Evolutionary conservation across 176 grass and related monocot genomes (phyloP), one percentile per base, ranked within the genome.

Genomic region (Bolboschoenus planiculmis): DNA sequence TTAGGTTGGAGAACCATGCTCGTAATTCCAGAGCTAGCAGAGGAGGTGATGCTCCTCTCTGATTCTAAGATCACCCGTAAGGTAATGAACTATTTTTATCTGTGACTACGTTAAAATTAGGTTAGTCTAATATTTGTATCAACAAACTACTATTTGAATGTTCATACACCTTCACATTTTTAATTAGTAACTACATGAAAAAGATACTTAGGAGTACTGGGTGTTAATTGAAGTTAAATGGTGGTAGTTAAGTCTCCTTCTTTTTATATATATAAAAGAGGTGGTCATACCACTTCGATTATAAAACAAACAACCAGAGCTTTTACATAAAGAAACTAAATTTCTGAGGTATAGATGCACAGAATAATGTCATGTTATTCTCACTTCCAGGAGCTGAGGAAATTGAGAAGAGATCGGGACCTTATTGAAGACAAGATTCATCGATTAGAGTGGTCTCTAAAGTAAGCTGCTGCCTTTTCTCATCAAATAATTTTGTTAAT

Each of bases 1-100:
- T 82, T 84, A 90, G 96, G 96, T 84, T 99, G 96, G 96, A 87
- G 96, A 81, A 99, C 96, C 56, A 99, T 99, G 96, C 91, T 99
- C 42, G 88, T 99, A 82, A 94, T 99, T 88, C 96, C 96, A 76
- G 96, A 99, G 78, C 82, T 99, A 62, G 92, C 89, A 68, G 79
- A 88, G 16, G 96, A 99, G 89, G 91, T 99, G 80, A 92, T 87
- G 42, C 88, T 95, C 87, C 96, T 93, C 56, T 90, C 55, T 29
- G 81, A 90, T 85, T 91, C 89, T 59, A 95, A 87, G 71, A 79
- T 79, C 26, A 87, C 84, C 51, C 90, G 91, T 20, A 99, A 95
- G 90, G 96, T 99, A 95, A 34, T 35, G 36, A n/a, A 66, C 3
- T 20, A n/a, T 2, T 30, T 34, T 15, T 64, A 34, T 33, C 30